Base-by-base conservation (phyloP, 169 alveolate genomes). In the Cryptosporidium parvum region DNA sequence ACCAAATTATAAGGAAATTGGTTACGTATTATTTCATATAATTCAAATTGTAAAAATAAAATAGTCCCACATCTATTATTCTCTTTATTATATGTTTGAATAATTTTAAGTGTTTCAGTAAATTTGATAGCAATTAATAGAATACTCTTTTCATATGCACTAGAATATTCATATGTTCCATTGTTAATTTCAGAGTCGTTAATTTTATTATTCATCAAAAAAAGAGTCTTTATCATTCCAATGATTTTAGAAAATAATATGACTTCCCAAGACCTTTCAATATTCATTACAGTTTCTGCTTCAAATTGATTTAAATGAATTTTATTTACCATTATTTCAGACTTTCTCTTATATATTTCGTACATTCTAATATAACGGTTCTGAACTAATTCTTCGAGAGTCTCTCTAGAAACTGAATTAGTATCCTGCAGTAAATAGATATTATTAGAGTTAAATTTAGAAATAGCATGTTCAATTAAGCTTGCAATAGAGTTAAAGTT, bases 21-120 rank as follows among this genome's bases (percentile, higher is more conserved):
- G 23, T 35, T 42, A n/a, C 67, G 68, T 14, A 80, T 21, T 48
- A 80, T 23, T 31, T 59, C 75, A 80, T 42, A 44, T 18, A 59
- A 61, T 80, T 80, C 89, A 45, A 29, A 59, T 45, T 80, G 89
- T n/a, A 80, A 80, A 62, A 35, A 62, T 6, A 80, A 18, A 35
- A 61, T 59, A 12, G 86, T 29, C 9, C 58, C 45, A 26, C 8
- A 31, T 23, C 68, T 59, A n/a, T 73, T 26, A 26, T 45, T 21
- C 12, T 4, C n/a, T n/a, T 39, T 44, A n/a, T 69, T 56, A 4
- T 39, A 73, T 29, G n/a, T 62, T 45, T 56, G 59, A 73, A 73
- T 33, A 53, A 52, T 73, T 8, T n/a, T 73, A 39, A 73, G 56
- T 37, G 68, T 73, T 33, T 73, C 48, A 16, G 52, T 39, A 10